Conservation (phyloP, 345 rosid species). For the Theobroma cacao region DNA sequence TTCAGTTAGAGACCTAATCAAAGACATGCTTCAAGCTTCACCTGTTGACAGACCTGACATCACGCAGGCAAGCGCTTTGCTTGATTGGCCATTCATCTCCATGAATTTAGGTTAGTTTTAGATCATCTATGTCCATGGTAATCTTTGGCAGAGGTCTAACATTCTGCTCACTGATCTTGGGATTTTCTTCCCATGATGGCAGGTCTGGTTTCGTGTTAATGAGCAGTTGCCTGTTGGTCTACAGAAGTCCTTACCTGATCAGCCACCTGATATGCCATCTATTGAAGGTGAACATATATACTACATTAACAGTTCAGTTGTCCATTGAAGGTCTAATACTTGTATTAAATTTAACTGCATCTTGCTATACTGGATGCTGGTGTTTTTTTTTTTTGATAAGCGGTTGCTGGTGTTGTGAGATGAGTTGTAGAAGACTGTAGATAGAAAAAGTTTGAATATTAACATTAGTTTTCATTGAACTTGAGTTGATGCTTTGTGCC, state of each 20-base stretch:
- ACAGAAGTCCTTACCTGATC: slow-evolving; percentile 89
- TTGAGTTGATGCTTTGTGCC: slow-evolving; percentile 11
- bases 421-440: background rate
- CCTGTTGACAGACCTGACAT: slow-evolving; percentile 96
- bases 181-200: slow-evolving; percentile 44
- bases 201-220: slow-evolving; percentile 98
- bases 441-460: background rate
- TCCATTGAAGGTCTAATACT: slow-evolving; percentile 2
- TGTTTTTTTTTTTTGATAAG: too few species aligned
- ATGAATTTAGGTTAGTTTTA: slow-evolving; percentile 80
- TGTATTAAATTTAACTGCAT: background rate
- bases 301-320: background rate
- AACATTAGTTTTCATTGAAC: background rate
- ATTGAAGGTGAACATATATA: slow-evolving; percentile 48
- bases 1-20: slow-evolving; percentile 58
- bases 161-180: slow-evolving; percentile 45
- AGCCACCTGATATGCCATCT: slow-evolving; percentile 66
- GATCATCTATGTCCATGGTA: slow-evolving; percentile 36
- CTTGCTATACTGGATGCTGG: background rate
- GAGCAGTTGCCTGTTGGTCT: slow-evolving; percentile 68
- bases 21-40: slow-evolving; percentile 91
- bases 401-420: slow-evolving; percentile 1
- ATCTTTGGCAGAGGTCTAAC: slow-evolving; percentile 37
- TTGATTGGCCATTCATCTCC: slow-evolving; percentile 67
- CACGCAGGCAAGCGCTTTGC: slow-evolving; percentile 91